These are phyloP conservation scores for Tetrapisispora namnaoensis DNA, from an alignment of 805 yeast genomes.

Conservation along the genomic window DNA sequence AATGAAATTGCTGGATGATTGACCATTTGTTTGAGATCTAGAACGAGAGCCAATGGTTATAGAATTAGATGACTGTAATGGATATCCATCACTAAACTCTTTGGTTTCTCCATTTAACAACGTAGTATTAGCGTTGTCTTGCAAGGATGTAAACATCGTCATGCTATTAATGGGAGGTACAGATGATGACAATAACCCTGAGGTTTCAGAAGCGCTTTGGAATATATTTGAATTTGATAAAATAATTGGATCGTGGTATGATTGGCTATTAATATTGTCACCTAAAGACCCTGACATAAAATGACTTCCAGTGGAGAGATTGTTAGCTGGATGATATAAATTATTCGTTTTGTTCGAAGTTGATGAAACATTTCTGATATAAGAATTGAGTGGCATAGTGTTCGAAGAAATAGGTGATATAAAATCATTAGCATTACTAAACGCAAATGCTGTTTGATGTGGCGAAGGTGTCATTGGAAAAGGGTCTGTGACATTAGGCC, in stretches of 20 bases:
- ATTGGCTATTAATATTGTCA: not conserved
- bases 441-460: constrained; percentile 1
- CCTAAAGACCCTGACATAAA: not conserved
- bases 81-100: not conserved
- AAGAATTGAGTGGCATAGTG: constrained; percentile 2
- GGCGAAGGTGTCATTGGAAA: not conserved
- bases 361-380: constrained; percentile 1
- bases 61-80: not conserved
- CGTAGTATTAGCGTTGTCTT: not conserved
- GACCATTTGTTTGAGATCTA: not conserved
- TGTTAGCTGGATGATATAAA: not conserved
- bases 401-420: constrained; percentile 3
- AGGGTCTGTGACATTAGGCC: not conserved
- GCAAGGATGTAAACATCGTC: not conserved
- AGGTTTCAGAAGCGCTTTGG: not conserved
- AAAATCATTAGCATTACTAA: constrained; percentile 3
- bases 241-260: not conserved
- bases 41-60: constrained; percentile 1
- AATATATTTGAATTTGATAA: not conserved
- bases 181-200: not conserved
- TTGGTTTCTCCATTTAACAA: not conserved
- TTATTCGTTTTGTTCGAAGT: not conserved
- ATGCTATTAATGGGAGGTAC: not conserved
- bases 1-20: not conserved
- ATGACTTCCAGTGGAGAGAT: not conserved